phyloP scores from a whole-genome alignment of 1,284 basidiomycete genomes.

The Ustilago cynodontis region DNA sequence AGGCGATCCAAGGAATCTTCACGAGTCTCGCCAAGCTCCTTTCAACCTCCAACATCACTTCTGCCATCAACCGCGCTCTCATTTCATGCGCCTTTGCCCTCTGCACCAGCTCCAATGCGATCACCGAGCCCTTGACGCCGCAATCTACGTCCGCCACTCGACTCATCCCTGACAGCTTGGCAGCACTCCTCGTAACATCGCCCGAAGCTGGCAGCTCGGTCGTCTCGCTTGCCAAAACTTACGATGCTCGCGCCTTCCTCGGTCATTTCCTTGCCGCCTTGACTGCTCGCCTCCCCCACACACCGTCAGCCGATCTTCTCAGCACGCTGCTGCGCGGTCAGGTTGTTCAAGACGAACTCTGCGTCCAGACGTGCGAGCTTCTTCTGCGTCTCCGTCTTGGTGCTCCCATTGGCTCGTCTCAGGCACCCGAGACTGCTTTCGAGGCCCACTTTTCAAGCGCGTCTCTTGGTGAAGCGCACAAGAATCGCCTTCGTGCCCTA shows the following conservation, averaged over 20 bases:
- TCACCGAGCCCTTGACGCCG: slow-evolving; percentile 26
- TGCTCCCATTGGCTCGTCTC: slow-evolving; percentile 18
- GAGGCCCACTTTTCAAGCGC: slow-evolving; percentile 30
- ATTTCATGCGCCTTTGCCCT: slow-evolving; percentile 56
- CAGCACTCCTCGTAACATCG: slow-evolving; percentile 38
- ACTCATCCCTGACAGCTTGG: slow-evolving; percentile 45
- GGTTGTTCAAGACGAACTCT: slow-evolving; percentile 28
- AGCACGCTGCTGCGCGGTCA: slow-evolving; percentile 32
- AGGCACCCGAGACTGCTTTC: slow-evolving; percentile 34
- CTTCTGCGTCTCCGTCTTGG: slow-evolving; percentile 42
- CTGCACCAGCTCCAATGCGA: slow-evolving; percentile 46
- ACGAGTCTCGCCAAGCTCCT: slow-evolving; percentile 44
- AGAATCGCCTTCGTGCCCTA: slow-evolving; percentile 51
- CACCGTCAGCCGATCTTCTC: slow-evolving; percentile 39
- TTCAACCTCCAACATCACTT: slow-evolving; percentile 11
- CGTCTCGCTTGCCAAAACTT: slow-evolving; percentile 26
- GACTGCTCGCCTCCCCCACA: slow-evolving; percentile 30
- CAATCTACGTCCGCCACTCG: slow-evolving; percentile 29
- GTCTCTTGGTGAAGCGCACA: slow-evolving; percentile 21
- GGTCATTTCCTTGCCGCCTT: slow-evolving; percentile 48
- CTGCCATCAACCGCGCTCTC: slow-evolving; percentile 45
- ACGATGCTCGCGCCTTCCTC: slow-evolving; percentile 55
- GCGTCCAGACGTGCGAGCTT: slow-evolving; percentile 28
- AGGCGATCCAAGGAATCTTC: slow-evolving; percentile 56
- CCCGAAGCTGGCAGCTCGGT: slow-evolving; percentile 31